These are phyloP conservation scores for Penicillium sp. DNA, from an alignment of 2,329 filamentous ascomycete species.

Conservation along the genomic window DNA sequence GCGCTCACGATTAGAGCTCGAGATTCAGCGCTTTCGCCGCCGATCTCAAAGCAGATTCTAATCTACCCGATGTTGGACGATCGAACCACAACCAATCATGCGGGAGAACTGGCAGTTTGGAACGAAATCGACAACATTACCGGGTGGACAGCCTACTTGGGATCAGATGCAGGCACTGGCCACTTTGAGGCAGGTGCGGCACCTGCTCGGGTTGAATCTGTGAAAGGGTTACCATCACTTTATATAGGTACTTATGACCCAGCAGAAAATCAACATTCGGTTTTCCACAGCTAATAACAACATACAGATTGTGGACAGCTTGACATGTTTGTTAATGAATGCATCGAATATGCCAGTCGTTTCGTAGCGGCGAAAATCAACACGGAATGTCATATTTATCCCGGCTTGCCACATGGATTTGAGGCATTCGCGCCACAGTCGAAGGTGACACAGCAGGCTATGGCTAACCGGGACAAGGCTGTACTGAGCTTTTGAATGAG, in stretches of 20 bases:
- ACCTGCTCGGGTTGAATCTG: constrained; percentile 33
- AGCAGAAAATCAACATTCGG: too few species aligned
- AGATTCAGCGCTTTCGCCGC: constrained; percentile 33
- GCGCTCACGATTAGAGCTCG: constrained; percentile 51
- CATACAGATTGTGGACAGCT: constrained; percentile 42
- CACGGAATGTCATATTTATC: constrained; percentile 46
- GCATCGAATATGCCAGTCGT: constrained; percentile 39
- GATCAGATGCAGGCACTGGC: constrained; percentile 23
- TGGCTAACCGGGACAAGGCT: constrained; percentile 15
- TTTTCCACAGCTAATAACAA: too few species aligned
- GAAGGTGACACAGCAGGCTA: constrained; percentile 7
- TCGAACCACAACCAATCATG: constrained; percentile 18
- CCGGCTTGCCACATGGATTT: constrained; percentile 44
- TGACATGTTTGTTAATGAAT: constrained; percentile 44
- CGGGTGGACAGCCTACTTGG: constrained; percentile 23
- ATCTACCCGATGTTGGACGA: constrained; percentile 47
- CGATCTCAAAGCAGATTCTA: constrained; percentile 40
- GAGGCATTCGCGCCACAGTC: constrained; percentile 25
- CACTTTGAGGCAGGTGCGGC: constrained; percentile 34
- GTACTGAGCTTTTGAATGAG: constrained; percentile 10
- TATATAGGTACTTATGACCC: too few species aligned
- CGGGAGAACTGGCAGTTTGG: constrained; percentile 17
- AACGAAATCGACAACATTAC: constrained; percentile 18
- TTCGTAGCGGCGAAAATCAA: constrained; percentile 41
- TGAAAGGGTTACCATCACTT: constrained; percentile 39